These are phyloP conservation scores for Termitomyces sp. DNA, from an alignment of 768 basidiomycete species.

Conservation along the genomic window DNA sequence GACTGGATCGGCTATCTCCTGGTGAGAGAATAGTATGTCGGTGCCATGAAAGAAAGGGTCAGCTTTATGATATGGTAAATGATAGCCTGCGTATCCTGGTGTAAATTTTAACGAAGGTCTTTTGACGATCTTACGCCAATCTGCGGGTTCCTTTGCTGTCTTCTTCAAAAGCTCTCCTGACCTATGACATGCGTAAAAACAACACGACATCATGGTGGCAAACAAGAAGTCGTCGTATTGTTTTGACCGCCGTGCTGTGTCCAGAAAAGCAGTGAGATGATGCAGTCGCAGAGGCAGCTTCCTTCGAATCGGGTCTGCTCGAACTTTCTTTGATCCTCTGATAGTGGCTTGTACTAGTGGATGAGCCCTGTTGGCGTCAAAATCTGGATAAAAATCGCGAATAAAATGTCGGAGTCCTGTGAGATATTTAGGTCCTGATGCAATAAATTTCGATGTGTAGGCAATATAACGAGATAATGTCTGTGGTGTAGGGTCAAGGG, in stretches of 20 bases:
- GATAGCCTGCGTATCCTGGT: constrained; percentile 6
- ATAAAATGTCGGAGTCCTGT: constrained; percentile 8
- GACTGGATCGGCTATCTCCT: constrained; percentile 14
- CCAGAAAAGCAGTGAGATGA: neutral
- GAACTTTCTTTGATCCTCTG: neutral
- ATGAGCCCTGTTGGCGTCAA: neutral
- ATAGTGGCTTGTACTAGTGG: neutral
- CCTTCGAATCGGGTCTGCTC: too few species aligned
- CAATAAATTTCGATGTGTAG: neutral
- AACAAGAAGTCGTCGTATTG: constrained; percentile 22
- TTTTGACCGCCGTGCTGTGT: neutral
- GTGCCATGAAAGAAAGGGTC: constrained; percentile 24
- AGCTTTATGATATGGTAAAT: constrained; percentile 24
- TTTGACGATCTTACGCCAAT: constrained; percentile 23
- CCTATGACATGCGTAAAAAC: constrained; percentile 25
- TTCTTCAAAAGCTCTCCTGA: neutral
- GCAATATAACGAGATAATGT: too few species aligned
- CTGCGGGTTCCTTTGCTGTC: constrained; percentile 17
- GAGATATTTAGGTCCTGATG: constrained; percentile 17
- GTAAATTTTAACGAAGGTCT: constrained; percentile 13
- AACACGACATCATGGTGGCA: constrained; percentile 17
- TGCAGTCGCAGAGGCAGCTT: neutral
- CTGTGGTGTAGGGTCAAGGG: neutral
- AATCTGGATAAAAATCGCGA: neutral
- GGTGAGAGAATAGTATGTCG: constrained; percentile 15